Evolutionary conservation across 495 filamentous ascomycete species (phyloP), one percentile per base, ranked within the genome.

Genomic region (Xylaria nigripes): DNA sequence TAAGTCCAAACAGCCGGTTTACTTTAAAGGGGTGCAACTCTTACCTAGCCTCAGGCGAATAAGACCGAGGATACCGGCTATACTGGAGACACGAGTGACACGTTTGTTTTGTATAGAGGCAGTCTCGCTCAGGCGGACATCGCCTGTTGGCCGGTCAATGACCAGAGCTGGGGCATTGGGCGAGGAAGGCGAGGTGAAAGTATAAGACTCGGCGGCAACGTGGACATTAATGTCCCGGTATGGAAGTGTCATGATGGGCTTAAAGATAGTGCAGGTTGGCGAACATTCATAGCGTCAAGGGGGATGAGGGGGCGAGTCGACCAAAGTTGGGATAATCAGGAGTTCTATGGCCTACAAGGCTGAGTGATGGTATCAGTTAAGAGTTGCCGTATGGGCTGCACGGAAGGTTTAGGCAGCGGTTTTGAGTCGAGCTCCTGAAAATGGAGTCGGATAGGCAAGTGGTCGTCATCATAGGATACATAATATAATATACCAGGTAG

Each of bases 211-310:
- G 51, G 86, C 72, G 1, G 93, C 92, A 41, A 88, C 84, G 65
- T 95, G 89, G 71, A 97, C 80, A 68, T 96, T 97, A 76, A 97
- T 90, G 77, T 97, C 93, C 61, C 92, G 81, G 69, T 90, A 98
- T 7, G 93, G 93, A 57, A 91, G 79, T 40, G 83, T 71, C 73
- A 76, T 76, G 61, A 54, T 66, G 66, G 50, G 45, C 46, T 8
- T 27, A n/a, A 18, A 25, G 13, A 43, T 13, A 27, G 29, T 19
- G 12, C 27, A 34, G 56, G n/a, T 48, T 52, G 56, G 50, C 52
- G 56, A 43, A 55, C 43, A 53, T 46, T 66, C 58, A 61, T 59
- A 54, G 50, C 21, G 40, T 50, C 8, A 15, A 1, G 41, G 34
- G 25, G 15, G 40, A 38, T n/a, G 18, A 51, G 2, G 46, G 8